Percentiles rank a stretch among this genome's conserved stretches.
phyloP scores from a whole-genome alignment of 1,284 basidiomycete species.

The Cutaneotrichosporon sp. region DNA sequence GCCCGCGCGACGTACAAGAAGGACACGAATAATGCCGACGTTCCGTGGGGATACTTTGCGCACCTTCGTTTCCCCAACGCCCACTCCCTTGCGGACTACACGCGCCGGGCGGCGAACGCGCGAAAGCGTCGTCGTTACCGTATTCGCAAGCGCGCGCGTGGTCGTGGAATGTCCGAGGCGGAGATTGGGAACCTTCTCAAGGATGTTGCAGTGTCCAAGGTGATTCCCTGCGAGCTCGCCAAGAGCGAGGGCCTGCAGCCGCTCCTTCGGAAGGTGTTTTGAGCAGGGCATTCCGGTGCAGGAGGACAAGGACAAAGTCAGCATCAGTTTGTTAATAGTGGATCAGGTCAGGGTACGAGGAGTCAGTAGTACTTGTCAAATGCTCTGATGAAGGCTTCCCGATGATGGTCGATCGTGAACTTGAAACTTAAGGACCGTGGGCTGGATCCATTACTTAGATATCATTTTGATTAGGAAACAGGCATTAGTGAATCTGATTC shows the following conservation, averaged over 20 bases:
- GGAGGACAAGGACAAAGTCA: too few relatives aligned
- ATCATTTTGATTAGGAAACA: neutral
- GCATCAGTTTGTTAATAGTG: too few relatives aligned
- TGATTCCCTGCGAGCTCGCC: neutral
- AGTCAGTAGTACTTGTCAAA: too few relatives aligned
- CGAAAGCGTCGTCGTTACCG: neutral
- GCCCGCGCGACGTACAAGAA: too few relatives aligned
- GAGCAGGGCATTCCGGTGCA: too few relatives aligned
- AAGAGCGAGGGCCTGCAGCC: neutral
- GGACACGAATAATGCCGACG: neutral
- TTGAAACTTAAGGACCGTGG: too few relatives aligned
- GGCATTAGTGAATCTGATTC: neutral
- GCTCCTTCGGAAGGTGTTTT: neutral
- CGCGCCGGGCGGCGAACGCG: neutral
- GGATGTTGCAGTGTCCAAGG: neutral
- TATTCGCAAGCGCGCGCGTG: neutral
- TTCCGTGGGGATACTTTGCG: neutral
- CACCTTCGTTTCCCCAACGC: neutral
- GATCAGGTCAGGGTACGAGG: neutral
- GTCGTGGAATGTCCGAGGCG: neutral
- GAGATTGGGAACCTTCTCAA: neutral
- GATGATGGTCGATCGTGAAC: too few relatives aligned
- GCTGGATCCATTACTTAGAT: too few relatives aligned
- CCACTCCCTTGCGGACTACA: neutral
- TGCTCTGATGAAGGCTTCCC: too few relatives aligned